Percentiles rank a stretch among this genome's conserved stretches.
These are phyloP conservation scores for Trichothecium sympodiale DNA, from an alignment of 2,329 filamentous ascomycete genomes.

Conservation along the genomic window DNA sequence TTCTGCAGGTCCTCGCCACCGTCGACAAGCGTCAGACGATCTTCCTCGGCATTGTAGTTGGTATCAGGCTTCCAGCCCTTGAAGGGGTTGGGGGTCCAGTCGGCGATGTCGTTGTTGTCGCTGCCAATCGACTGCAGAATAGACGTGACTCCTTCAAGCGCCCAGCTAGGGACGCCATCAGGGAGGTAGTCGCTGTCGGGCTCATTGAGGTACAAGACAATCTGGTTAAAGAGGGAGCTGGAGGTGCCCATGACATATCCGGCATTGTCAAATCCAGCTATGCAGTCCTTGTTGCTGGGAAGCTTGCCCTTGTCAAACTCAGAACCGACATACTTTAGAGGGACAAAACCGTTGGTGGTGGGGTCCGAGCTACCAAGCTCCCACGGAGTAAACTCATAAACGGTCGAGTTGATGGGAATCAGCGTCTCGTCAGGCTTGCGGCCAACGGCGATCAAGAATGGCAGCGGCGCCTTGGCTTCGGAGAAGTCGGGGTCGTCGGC, in stretches of 20 bases:
- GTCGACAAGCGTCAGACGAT: conserved; percentile 62
- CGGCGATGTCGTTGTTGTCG: conserved; percentile 63
- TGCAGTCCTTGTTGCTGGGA: conserved; percentile 31
- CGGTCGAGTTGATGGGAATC: conserved; percentile 43
- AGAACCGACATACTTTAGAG: conserved; percentile 48
- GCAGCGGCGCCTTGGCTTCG: conserved; percentile 31
- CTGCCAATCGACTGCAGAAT: conserved; percentile 46
- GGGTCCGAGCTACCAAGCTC: conserved; percentile 56
- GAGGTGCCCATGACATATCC: conserved; percentile 77
- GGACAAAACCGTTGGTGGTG: conserved; percentile 47
- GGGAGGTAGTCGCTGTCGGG: conserved; percentile 33
- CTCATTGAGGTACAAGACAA: conserved; percentile 54
- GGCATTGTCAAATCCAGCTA: conserved; percentile 63
- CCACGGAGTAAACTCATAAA: conserved; percentile 55
- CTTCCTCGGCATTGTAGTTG: conserved; percentile 29
- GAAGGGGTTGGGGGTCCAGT: conserved; percentile 52
- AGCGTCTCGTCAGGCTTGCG: conserved; percentile 31
- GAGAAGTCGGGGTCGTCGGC: conserved; percentile 31
- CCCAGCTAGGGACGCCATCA: conserved; percentile 32
- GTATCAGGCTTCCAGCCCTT: conserved; percentile 37
- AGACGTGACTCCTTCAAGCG: conserved; percentile 31
- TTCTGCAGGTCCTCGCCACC: conserved; percentile 74
- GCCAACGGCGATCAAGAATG: conserved; percentile 37
- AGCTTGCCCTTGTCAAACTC: conserved; percentile 40
- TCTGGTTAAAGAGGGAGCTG: conserved; percentile 67